Evolutionary conservation across 805 yeast species (phyloP).

Genomic region (Schizosaccharomyces lindneri): DNA sequence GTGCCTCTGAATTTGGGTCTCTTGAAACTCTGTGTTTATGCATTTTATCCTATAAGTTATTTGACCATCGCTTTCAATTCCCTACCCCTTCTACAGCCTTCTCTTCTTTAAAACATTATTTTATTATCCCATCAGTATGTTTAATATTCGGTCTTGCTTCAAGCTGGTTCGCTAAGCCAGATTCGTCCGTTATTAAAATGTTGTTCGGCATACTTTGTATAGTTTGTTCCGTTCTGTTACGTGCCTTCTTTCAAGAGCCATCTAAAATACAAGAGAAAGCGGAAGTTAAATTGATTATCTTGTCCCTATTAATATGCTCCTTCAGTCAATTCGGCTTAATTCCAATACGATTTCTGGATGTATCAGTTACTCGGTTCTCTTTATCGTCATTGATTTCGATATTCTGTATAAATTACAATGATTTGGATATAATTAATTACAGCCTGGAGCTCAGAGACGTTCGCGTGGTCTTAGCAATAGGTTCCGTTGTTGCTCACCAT

Average conservation of each 20-base stretch:
- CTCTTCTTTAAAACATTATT: background rate
- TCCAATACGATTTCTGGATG: background rate
- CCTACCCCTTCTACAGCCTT: background rate
- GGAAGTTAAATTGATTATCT: background rate
- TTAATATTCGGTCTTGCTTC: background rate
- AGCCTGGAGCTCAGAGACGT: background rate
- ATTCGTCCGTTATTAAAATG: no score
- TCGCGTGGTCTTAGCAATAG: background rate
- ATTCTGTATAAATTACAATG: background rate
- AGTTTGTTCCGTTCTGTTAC: no score
- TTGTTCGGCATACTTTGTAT: no score
- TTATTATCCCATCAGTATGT: background rate
- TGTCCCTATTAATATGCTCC: background rate
- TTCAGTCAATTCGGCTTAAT: background rate
- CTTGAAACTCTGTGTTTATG: background rate
- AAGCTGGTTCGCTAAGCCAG: background rate
- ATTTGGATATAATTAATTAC: background rate
- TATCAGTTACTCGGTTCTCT: background rate
- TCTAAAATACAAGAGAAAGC: background rate
- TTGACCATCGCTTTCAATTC: background rate
- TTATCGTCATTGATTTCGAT: background rate
- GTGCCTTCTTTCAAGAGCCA: background rate
- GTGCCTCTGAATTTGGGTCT: background rate
- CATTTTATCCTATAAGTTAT: background rate
- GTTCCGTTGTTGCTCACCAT: background rate